Conservation (phyloP, 331 rosid genomes). For the Rosa hybrid region DNA sequence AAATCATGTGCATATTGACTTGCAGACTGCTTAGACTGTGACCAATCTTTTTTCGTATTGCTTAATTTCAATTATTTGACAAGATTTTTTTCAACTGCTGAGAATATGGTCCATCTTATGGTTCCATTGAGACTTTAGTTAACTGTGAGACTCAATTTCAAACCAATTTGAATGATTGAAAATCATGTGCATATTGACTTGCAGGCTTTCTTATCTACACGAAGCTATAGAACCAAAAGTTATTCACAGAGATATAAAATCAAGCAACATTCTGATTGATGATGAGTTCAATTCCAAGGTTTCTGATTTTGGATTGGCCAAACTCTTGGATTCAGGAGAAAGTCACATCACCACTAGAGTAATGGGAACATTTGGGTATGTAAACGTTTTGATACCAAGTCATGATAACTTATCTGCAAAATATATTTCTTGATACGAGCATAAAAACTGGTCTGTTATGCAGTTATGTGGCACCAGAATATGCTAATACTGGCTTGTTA, state of each 20-base stretch:
- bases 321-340: slow-evolving; percentile 90
- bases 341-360: slow-evolving; percentile 98
- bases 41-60: slow-evolving; percentile 16
- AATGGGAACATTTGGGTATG: slow-evolving; percentile 99
- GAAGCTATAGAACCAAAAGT: slow-evolving; percentile 99
- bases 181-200: slow-evolving; percentile 22
- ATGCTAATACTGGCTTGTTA: slow-evolving; percentile 92
- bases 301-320: slow-evolving; percentile 98
- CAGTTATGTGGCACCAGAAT: slow-evolving; percentile 98
- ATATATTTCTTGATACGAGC: slow-evolving; percentile 1
- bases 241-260: slow-evolving; percentile 89
- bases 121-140: background rate
- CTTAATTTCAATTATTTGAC: background rate
- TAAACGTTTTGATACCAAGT: slow-evolving; percentile 11
- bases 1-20: slow-evolving; percentile 18
- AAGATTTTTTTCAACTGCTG: background rate
- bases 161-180: background rate
- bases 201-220: slow-evolving; percentile 95
- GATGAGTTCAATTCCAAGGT: slow-evolving; percentile 86
- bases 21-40: slow-evolving; percentile 48
- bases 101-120: background rate
- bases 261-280: slow-evolving; percentile 94
- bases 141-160: background rate
- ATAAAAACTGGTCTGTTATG: slow-evolving; percentile 27
- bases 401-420: background rate